phyloP scores from a whole-genome alignment of 257 asterid genomes.

The Solanum piurae region DNA sequence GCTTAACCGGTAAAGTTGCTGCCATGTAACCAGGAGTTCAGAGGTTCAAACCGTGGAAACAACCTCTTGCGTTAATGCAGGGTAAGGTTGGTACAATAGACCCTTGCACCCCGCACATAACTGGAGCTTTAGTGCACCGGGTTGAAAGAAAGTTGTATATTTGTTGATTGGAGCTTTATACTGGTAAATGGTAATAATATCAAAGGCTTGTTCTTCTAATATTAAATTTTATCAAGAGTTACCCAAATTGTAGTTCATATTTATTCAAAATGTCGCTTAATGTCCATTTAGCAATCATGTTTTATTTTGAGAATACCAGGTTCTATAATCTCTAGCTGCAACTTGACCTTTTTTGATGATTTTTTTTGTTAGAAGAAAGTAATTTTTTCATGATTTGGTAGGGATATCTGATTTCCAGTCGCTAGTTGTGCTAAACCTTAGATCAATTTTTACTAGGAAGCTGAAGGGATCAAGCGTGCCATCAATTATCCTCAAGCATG shows the following conservation, averaged over 20 bases:
- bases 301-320: background rate
- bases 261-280: background rate
- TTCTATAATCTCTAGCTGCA: background rate
- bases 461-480: constrained; percentile 50
- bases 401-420: background rate
- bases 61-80: accelerated
- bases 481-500: constrained; percentile 51
- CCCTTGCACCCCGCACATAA: background rate
- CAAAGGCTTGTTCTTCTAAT: background rate
- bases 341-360: background rate
- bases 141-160: background rate
- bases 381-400: background rate
- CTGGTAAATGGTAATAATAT: background rate
- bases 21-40: background rate
- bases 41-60: background rate
- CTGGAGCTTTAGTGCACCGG: background rate
- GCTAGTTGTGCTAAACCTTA: background rate
- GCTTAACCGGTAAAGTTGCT: accelerated
- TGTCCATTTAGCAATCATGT: background rate
- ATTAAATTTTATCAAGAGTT: background rate
- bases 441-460: constrained; percentile 28
- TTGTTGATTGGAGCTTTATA: background rate
- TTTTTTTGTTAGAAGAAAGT: background rate
- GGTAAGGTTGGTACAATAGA: background rate
- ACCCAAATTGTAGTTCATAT: background rate